Conservation (phyloP, 2,329 filamentous ascomycete genomes). For the Xylaria sp. region DNA sequence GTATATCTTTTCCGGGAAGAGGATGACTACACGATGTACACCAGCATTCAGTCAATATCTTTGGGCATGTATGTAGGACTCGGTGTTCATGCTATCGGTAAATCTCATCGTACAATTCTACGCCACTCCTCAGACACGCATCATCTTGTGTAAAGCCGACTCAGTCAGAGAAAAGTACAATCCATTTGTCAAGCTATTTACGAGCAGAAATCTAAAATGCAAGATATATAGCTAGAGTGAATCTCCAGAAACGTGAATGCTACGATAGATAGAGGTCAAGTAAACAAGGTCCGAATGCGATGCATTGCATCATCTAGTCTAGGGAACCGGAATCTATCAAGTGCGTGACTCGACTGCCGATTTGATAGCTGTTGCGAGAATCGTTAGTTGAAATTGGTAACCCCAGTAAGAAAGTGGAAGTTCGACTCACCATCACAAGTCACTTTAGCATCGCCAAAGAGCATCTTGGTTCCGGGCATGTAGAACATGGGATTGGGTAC, state of each 20-base stretch:
- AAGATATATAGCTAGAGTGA: constrained; percentile 1
- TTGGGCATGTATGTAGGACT: too few relatives aligned
- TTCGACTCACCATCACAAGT: constrained; percentile 58
- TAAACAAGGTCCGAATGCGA: constrained; percentile 8
- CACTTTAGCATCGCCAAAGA: constrained; percentile 84
- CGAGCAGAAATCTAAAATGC: constrained; percentile 12
- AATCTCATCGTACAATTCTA: too few relatives aligned
- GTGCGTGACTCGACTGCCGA: constrained; percentile 33
- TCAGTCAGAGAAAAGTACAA: not conserved
- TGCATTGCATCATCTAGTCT: constrained; percentile 15
- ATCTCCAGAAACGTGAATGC: constrained; percentile 10
- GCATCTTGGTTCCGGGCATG: constrained; percentile 83
- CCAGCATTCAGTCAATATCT: not conserved
- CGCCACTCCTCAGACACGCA: not conserved
- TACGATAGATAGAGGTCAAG: constrained; percentile 6
- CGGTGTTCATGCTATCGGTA: too few relatives aligned
- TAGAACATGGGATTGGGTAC: constrained; percentile 93
- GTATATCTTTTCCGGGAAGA: too few relatives aligned
- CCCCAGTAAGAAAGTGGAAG: too few relatives aligned
- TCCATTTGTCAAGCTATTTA: constrained; percentile 2
- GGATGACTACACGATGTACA: not conserved
- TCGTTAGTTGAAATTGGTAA: not conserved
- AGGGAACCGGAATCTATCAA: constrained; percentile 24
- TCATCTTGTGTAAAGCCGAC: not conserved
- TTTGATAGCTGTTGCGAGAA: constrained; percentile 36